A percentile compares a stretch with the other conserved stretches of the same genome.
phyloP scores from a whole-genome alignment of 257 asterid species.

The Prunella vulgaris region DNA sequence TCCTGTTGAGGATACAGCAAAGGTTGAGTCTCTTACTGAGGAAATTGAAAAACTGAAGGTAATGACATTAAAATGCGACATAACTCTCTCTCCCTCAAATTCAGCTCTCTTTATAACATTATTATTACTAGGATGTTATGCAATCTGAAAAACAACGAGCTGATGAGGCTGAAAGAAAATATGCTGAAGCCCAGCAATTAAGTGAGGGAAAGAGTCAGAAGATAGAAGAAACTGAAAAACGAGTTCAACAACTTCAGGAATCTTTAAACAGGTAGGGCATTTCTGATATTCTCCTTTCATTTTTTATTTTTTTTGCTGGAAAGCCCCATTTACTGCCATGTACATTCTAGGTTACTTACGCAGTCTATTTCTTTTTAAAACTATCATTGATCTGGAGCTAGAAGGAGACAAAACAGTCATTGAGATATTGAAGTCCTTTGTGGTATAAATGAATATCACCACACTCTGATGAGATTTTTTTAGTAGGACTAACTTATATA shows the following conservation, averaged over 20 bases:
- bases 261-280: slow-evolving; percentile 71
- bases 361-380: not conserved
- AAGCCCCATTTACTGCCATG: not conserved
- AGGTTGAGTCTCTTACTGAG: slow-evolving; percentile 62
- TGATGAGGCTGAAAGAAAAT: slow-evolving; percentile 68
- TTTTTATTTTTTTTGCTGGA: not conserved
- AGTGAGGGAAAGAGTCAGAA: slow-evolving; percentile 70
- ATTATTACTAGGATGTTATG: slow-evolving; percentile 45
- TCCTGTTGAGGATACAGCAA: slow-evolving; percentile 78
- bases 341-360: not conserved
- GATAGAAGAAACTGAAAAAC: slow-evolving; percentile 83
- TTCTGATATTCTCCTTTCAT: not conserved
- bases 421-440: not conserved
- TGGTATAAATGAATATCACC: not conserved
- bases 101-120: slow-evolving; percentile 1
- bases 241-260: slow-evolving; percentile 83
- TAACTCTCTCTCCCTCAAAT: not conserved
- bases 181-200: slow-evolving; percentile 56
- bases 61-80: slow-evolving; percentile 25
- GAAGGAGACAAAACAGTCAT: not conserved
- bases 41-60: slow-evolving; percentile 77
- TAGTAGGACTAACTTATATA: not conserved
- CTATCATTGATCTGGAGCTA: slow-evolving; percentile 3
- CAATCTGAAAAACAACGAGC: slow-evolving; percentile 74
- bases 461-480: not conserved